These are phyloP conservation scores for Cornus controversa DNA, from an alignment of 148 eudicot species.

Conservation along the genomic window DNA sequence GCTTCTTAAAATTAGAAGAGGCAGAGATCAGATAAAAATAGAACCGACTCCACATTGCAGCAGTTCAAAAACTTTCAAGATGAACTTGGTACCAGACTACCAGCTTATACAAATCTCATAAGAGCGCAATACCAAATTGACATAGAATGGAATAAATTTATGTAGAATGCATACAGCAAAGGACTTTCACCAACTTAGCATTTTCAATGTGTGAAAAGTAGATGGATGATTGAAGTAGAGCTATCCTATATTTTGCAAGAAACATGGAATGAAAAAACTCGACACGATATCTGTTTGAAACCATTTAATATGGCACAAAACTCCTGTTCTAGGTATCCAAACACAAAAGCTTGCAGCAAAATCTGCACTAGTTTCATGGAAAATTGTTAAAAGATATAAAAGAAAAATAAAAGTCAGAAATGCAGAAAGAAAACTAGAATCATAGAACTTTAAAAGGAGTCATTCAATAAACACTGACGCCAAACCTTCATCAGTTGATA, in stretches of 20 bases:
- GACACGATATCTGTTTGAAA: background rate
- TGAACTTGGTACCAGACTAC: background rate
- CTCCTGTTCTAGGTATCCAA: background rate
- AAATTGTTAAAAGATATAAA: background rate
- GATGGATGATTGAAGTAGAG: background rate
- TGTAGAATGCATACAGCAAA: background rate
- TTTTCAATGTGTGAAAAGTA: background rate
- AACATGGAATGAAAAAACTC: background rate
- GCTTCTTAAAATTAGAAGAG: background rate
- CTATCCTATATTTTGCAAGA: background rate
- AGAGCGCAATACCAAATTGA: background rate
- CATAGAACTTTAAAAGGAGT: background rate
- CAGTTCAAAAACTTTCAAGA: background rate
- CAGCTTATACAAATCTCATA: conserved; percentile 5
- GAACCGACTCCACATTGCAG: background rate
- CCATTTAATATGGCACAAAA: background rate
- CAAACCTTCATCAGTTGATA: too few relatives aligned
- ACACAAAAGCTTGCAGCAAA: background rate
- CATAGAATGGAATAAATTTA: background rate
- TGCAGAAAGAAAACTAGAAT: background rate
- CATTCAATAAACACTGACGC: too few relatives aligned
- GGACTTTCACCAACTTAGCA: too few relatives aligned
- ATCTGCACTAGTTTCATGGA: background rate
- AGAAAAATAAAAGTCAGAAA: too few relatives aligned
- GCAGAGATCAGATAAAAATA: background rate